Percentiles rank a stretch among this genome's conserved stretches.
These are phyloP conservation scores for Rutidosis leptorrhynchoides DNA, from an alignment of 129 eudicot species.

Conservation along the genomic window DNA sequence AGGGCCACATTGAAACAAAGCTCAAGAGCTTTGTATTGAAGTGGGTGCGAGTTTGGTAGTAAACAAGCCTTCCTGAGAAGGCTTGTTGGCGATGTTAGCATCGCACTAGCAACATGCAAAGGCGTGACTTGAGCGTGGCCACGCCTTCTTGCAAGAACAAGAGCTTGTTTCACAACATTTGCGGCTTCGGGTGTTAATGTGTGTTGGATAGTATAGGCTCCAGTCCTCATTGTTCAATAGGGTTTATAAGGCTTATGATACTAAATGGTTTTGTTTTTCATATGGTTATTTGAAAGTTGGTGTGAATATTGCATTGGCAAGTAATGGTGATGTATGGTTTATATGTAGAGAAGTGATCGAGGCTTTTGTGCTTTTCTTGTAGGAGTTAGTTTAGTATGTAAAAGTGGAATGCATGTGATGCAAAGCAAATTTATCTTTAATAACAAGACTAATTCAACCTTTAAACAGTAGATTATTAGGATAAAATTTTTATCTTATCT, in stretches of 20 bases:
- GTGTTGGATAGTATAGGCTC: slow-evolving; percentile 69
- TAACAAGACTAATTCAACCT: slow-evolving; percentile 38
- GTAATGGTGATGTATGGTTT: slow-evolving; percentile 31
- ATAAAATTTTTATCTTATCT: slow-evolving; percentile 1
- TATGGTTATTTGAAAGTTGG: slow-evolving; percentile 27
- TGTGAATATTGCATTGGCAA: slow-evolving; percentile 33
- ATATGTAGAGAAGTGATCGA: slow-evolving; percentile 33
- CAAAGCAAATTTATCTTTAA: slow-evolving; percentile 55
- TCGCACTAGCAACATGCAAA: slow-evolving; percentile 77
- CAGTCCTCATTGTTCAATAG: slow-evolving; percentile 52
- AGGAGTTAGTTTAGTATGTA: slow-evolving; percentile 56
- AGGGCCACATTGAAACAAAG: slow-evolving; percentile 89
- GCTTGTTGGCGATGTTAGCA: slow-evolving; percentile 62
- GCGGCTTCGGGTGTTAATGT: slow-evolving; percentile 74
- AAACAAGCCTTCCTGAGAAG: slow-evolving; percentile 65
- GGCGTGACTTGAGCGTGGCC: slow-evolving; percentile 93
- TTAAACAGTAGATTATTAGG: slow-evolving; percentile 27
- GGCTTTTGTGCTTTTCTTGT: slow-evolving; percentile 74
- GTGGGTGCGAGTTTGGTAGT: slow-evolving; percentile 75
- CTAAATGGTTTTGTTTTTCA: slow-evolving; percentile 33
- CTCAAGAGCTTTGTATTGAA: slow-evolving; percentile 86
- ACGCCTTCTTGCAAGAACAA: slow-evolving; percentile 61
- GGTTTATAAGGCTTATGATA: slow-evolving; percentile 5
- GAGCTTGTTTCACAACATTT: slow-evolving; percentile 64
- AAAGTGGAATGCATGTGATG: slow-evolving; percentile 86